Conservation (phyloP, 2,329 filamentous ascomycete species). For the Aspergillus ibericus region DNA sequence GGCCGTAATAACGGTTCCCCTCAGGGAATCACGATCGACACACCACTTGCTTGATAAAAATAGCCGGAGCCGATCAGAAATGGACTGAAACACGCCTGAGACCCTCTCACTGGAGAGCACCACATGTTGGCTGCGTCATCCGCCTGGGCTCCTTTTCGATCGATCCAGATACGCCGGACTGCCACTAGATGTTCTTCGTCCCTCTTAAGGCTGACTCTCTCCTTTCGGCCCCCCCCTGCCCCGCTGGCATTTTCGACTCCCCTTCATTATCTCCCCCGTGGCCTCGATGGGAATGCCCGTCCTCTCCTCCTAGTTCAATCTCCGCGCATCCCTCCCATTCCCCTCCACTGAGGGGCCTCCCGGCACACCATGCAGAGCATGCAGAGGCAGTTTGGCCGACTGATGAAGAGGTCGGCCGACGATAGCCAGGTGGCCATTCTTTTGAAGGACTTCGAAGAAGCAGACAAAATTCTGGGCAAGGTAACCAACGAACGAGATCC, state of each 20-base stretch:
- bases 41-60: conserved; percentile 6
- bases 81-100: conserved; percentile 10
- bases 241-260: background rate
- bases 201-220: background rate
- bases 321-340: background rate
- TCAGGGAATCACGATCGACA: conserved; percentile 7
- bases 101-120: conserved; percentile 6
- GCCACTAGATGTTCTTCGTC: too few species aligned
- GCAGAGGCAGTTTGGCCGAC: conserved; percentile 71
- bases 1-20: background rate
- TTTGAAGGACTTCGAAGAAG: conserved; percentile 77
- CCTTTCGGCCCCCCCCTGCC: background rate
- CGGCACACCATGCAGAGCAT: conserved; percentile 49
- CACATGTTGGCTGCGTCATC: conserved; percentile 22
- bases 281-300: background rate
- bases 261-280: background rate
- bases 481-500: conserved; percentile 54
- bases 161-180: too few species aligned
- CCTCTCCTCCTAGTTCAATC: background rate
- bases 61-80: conserved; percentile 11
- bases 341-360: conserved; percentile 2
- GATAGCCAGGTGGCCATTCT: conserved; percentile 73
- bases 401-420: conserved; percentile 70
- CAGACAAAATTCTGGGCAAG: conserved; percentile 70
- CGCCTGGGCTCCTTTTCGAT: conserved; percentile 2